Evolutionary conservation across 352 stramenopile species (phyloP).

Genomic region (Phytophthora agathidicida): DNA sequence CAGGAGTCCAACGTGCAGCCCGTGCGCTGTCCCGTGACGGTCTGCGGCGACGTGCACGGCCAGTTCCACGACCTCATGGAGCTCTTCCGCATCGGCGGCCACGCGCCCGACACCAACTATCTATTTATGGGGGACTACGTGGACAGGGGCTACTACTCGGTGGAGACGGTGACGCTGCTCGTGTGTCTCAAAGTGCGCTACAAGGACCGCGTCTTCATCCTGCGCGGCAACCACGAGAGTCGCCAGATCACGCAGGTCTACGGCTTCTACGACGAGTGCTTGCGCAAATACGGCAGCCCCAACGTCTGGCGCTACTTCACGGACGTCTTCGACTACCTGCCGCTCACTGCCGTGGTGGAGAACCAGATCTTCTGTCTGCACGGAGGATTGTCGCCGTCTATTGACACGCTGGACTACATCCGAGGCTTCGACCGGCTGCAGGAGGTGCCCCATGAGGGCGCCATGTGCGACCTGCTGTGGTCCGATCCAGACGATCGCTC

Average conservation of each 20-base stretch:
- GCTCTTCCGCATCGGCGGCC: slow-evolving; percentile 93
- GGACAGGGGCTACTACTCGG: slow-evolving; percentile 88
- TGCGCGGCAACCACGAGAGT: slow-evolving; percentile 80
- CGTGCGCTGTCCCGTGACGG: slow-evolving; percentile 96
- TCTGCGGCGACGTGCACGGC: slow-evolving; percentile 98
- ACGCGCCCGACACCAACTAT: slow-evolving; percentile 87
- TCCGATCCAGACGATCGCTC: slow-evolving; percentile 98
- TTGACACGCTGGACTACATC: slow-evolving; percentile 93
- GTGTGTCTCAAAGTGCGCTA: slow-evolving; percentile 91
- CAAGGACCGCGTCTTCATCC: slow-evolving; percentile 85
- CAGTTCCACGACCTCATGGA: slow-evolving; percentile 99
- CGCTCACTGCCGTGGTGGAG: slow-evolving; percentile 98
- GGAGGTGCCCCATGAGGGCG: slow-evolving; percentile 90
- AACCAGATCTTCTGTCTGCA: slow-evolving; percentile 99
- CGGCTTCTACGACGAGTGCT: slow-evolving; percentile 78
- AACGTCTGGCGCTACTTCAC: slow-evolving; percentile 99
- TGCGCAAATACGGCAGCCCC: slow-evolving; percentile 97
- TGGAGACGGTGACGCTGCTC: slow-evolving; percentile 85
- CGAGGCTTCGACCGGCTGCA: slow-evolving; percentile 94
- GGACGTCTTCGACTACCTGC: slow-evolving; percentile 93
- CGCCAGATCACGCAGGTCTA: slow-evolving; percentile 80
- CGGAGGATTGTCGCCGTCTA: slow-evolving; percentile 95
- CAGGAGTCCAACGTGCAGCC: slow-evolving; percentile 98
- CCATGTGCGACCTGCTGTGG: slow-evolving; percentile 99
- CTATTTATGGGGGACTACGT: slow-evolving; percentile 88